A percentile compares a stretch with the other conserved stretches of the same genome.
Conservation (phyloP, 306 rosid species). For the Prunus mira region DNA sequence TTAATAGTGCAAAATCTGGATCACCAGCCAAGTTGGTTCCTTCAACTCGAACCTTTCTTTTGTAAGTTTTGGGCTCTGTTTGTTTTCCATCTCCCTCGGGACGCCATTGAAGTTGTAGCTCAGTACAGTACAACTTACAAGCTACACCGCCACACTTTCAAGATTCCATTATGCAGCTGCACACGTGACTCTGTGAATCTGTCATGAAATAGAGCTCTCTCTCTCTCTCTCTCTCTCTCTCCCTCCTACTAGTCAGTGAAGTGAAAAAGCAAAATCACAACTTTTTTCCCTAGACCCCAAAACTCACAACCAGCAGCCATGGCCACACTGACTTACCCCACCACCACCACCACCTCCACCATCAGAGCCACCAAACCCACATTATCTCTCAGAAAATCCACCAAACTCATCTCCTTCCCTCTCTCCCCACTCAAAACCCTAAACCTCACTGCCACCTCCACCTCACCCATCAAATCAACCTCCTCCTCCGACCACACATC, state of each 20-base stretch:
- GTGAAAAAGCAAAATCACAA: not conserved
- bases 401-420: slow-evolving; percentile 15
- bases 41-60: no score
- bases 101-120: no score
- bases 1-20: no score
- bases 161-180: not conserved
- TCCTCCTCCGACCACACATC: slow-evolving; percentile 20
- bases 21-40: no score
- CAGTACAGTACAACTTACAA: not conserved
- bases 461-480: slow-evolving; percentile 36
- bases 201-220: not conserved
- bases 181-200: not conserved
- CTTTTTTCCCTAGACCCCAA: not conserved
- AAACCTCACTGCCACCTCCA: slow-evolving; percentile 11
- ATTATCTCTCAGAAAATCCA: not conserved
- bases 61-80: no score
- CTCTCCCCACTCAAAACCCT: slow-evolving; percentile 30
- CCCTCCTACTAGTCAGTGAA: not conserved
- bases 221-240: no score
- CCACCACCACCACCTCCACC: not conserved
- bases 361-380: not conserved
- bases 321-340: slow-evolving; percentile 12
- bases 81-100: no score
- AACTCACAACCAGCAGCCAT: not conserved
- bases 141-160: not conserved